phyloP scores from a whole-genome alignment of 1,284 basidiomycete genomes.

The Meira miltonrushii region DNA sequence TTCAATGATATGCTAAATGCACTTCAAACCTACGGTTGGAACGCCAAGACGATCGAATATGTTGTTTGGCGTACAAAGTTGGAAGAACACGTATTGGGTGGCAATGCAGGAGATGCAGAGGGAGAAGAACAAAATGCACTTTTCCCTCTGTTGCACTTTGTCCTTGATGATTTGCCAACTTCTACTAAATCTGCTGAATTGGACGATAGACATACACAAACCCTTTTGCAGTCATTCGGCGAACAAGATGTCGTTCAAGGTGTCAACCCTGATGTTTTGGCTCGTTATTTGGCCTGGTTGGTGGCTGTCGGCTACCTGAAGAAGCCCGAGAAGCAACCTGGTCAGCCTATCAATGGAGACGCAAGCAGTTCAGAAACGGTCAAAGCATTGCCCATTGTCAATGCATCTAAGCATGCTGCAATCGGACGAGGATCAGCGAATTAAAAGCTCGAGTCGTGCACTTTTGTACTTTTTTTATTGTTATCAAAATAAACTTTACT shows the following conservation, averaged over 20 bases:
- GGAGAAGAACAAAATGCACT: constrained; percentile 85
- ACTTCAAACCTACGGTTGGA: constrained; percentile 74
- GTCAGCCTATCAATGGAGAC: constrained; percentile 9
- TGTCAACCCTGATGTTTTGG: constrained; percentile 72
- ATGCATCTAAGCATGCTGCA: constrained; percentile 32
- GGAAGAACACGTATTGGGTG: constrained; percentile 80
- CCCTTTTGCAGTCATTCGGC: constrained; percentile 61
- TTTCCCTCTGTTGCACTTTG: constrained; percentile 69
- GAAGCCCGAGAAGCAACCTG: constrained; percentile 55
- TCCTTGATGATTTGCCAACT: constrained; percentile 92
- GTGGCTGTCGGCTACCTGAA: constrained; percentile 80
- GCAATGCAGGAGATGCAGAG: constrained; percentile 9
- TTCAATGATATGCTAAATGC: constrained; percentile 83
- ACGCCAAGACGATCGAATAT: constrained; percentile 76
- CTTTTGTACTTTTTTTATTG: not conserved
- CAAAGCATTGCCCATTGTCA: constrained; percentile 36
- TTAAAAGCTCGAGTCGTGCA: constrained; percentile 6
- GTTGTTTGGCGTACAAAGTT: constrained; percentile 83
- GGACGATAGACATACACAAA: constrained; percentile 76
- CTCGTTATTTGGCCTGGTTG: constrained; percentile 89
- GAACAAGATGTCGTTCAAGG: constrained; percentile 59
- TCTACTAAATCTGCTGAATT: constrained; percentile 90
- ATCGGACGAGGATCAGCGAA: constrained; percentile 50
- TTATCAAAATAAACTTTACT: no score
- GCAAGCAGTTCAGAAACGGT: not conserved